phyloP scores from a whole-genome alignment of 768 basidiomycete species.

The Rhodocollybia butyracea region DNA sequence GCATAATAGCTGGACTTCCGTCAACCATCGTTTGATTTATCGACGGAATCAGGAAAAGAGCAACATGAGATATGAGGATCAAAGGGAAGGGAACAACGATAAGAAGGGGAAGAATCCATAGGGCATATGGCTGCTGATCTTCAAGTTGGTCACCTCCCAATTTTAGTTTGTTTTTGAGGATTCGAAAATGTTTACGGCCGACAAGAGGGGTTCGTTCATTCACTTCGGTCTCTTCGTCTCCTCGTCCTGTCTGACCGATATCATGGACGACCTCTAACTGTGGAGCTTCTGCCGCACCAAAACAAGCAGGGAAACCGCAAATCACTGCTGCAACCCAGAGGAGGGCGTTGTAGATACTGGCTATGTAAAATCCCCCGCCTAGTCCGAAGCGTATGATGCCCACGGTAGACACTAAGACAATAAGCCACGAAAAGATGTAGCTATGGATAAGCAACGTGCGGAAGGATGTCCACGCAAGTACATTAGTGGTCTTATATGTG shows the following conservation, averaged over 20 bases:
- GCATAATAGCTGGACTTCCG: slow-evolving; percentile 35
- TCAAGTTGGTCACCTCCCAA: slow-evolving; percentile 4
- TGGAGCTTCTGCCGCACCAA: slow-evolving; percentile 9
- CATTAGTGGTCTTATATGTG: slow-evolving; percentile 23
- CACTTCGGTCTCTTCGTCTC: slow-evolving; percentile 22
- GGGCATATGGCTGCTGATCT: slow-evolving; percentile 28
- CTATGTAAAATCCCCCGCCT: slow-evolving; percentile 50
- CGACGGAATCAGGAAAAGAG: slow-evolving; percentile 41
- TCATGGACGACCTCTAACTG: not conserved
- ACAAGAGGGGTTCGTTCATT: slow-evolving; percentile 57
- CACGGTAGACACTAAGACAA: slow-evolving; percentile 50
- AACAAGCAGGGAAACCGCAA: slow-evolving; percentile 32
- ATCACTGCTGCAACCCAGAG: slow-evolving; percentile 39
- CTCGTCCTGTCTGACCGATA: slow-evolving; percentile 8
- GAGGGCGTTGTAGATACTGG: slow-evolving; percentile 52
- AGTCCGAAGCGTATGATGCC: slow-evolving; percentile 38
- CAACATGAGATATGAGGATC: slow-evolving; percentile 50
- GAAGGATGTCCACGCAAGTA: slow-evolving; percentile 39
- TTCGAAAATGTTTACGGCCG: not conserved
- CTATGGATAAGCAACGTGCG: slow-evolving; percentile 48
- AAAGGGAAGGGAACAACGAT: slow-evolving; percentile 51
- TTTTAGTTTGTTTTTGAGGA: not conserved
- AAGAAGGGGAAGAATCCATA: slow-evolving; percentile 60
- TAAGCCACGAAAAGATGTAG: slow-evolving; percentile 56
- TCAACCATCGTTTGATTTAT: slow-evolving; percentile 60